A percentile compares a stretch with the other conserved stretches of the same genome.
Conservation (phyloP, 2,329 filamentous ascomycete species). For the Colletotrichum tropicale region DNA sequence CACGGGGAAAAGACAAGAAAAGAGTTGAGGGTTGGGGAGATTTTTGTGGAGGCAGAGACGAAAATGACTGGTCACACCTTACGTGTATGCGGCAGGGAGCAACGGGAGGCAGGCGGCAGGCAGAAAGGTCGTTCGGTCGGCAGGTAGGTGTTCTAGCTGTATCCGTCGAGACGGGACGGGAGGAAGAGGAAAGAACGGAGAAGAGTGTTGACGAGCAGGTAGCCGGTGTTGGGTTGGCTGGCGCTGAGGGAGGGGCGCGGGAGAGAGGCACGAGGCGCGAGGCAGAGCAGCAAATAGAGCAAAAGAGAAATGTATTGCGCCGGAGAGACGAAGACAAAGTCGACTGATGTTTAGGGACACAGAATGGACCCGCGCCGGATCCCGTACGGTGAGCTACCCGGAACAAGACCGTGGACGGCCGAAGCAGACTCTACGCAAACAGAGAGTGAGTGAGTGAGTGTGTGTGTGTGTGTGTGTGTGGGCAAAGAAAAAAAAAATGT, state of each 20-base stretch:
- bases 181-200: background rate
- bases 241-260: background rate
- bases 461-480: background rate
- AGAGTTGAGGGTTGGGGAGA: slow-evolving; percentile 11
- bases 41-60: slow-evolving; percentile 11
- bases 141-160: background rate
- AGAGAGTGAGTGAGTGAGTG: background rate
- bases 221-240: background rate
- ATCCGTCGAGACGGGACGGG: background rate
- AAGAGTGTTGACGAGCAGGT: background rate
- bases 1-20: background rate
- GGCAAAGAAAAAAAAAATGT: background rate
- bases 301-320: background rate
- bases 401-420: slow-evolving; percentile 9
- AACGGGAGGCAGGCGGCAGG: background rate
- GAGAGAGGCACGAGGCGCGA: background rate
- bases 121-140: background rate
- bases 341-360: slow-evolving; percentile 3
- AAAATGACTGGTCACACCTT: slow-evolving; percentile 21
- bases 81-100: background rate
- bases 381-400: slow-evolving; percentile 8
- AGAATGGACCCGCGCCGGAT: slow-evolving; percentile 10
- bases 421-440: background rate
- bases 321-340: slow-evolving; percentile 1
- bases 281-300: background rate